These are phyloP conservation scores for Phytopythium ostracodes DNA, from an alignment of 352 stramenopile species.

Conservation along the genomic window DNA sequence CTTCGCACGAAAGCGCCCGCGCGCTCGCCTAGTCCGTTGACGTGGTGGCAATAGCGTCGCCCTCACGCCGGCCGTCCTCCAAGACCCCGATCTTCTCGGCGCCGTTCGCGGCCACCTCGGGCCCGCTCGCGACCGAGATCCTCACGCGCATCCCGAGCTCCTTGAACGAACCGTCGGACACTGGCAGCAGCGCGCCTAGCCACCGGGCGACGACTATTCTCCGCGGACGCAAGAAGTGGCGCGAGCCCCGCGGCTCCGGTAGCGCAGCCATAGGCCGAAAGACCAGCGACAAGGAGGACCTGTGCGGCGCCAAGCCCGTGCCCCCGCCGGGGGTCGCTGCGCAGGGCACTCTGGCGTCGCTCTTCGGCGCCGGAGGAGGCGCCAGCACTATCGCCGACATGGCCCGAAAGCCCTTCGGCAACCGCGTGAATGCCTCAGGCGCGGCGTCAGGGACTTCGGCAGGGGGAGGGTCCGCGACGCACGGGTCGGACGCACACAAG, in stretches of 20 bases:
- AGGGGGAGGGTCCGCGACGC: neutral
- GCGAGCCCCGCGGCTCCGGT: conserved; percentile 21
- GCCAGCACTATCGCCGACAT: conserved; percentile 5
- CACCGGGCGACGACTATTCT: conserved; percentile 11
- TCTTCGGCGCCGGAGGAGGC: conserved; percentile 11
- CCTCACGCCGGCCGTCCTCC: conserved; percentile 12
- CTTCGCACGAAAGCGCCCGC: no score
- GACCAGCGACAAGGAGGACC: conserved; percentile 33
- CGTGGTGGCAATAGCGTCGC: conserved; percentile 12
- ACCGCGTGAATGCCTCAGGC: neutral
- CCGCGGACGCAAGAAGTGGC: conserved; percentile 24
- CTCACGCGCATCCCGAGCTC: conserved; percentile 16
- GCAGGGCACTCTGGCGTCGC: conserved; percentile 21
- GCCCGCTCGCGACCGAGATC: conserved; percentile 13
- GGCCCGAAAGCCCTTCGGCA: conserved; percentile 7
- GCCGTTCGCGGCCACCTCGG: conserved; percentile 4
- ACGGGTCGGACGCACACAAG: conserved; percentile 20
- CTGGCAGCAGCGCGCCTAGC: conserved; percentile 12
- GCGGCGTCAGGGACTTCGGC: conserved; percentile 7
- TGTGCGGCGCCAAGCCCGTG: conserved; percentile 24
- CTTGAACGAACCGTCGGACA: conserved; percentile 18
- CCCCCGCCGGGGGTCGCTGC: conserved; percentile 10
- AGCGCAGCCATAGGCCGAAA: conserved; percentile 21
- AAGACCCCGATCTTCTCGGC: conserved; percentile 22
- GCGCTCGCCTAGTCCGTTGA: neutral